These are phyloP conservation scores for Amphirosellinia nigrospora DNA, from an alignment of 495 filamentous ascomycete species.

Conservation along the genomic window DNA sequence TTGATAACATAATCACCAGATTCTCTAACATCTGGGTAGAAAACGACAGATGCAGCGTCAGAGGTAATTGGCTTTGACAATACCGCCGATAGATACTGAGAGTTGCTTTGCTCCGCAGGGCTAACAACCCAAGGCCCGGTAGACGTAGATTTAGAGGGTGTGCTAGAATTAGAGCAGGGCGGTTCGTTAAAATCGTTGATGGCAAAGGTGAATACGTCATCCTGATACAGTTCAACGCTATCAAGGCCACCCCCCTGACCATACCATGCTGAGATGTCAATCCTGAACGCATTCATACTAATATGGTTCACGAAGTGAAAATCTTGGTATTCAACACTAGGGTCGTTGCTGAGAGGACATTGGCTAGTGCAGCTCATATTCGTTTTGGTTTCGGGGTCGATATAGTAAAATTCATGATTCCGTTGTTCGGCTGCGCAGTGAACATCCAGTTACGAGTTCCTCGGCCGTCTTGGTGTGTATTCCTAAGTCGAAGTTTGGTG, in stretches of 20 bases:
- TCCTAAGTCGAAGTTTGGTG: constrained; percentile 86
- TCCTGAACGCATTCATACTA: constrained; percentile 85
- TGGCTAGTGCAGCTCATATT: constrained; percentile 72
- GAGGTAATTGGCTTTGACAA: constrained; percentile 59
- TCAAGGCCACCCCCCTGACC: constrained; percentile 84
- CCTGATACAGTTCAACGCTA: constrained; percentile 88
- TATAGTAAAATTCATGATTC: constrained; percentile 98
- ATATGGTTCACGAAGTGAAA: constrained; percentile 88
- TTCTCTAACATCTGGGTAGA: constrained; percentile 84
- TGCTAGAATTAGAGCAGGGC: constrained; percentile 69
- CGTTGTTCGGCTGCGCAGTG: constrained; percentile 79
- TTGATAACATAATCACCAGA: constrained; percentile 88
- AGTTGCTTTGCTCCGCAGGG: constrained; percentile 64
- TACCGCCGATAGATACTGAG: constrained; percentile 76
- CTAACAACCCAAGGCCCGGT: constrained; percentile 77
- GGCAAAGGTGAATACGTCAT: constrained; percentile 85
- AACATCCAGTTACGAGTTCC: constrained; percentile 88
- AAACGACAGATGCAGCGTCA: constrained; percentile 69
- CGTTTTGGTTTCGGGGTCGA: constrained; percentile 69
- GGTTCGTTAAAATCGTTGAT: constrained; percentile 89
- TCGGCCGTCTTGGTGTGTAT: constrained; percentile 83
- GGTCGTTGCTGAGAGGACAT: constrained; percentile 77
- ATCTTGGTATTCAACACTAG: constrained; percentile 74
- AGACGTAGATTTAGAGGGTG: constrained; percentile 65
- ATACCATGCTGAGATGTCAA: constrained; percentile 87